Evolutionary conservation across 305 asterid genomes (phyloP), one percentile per base, ranked within the genome.

Genomic region (Petunia hybrid): DNA sequence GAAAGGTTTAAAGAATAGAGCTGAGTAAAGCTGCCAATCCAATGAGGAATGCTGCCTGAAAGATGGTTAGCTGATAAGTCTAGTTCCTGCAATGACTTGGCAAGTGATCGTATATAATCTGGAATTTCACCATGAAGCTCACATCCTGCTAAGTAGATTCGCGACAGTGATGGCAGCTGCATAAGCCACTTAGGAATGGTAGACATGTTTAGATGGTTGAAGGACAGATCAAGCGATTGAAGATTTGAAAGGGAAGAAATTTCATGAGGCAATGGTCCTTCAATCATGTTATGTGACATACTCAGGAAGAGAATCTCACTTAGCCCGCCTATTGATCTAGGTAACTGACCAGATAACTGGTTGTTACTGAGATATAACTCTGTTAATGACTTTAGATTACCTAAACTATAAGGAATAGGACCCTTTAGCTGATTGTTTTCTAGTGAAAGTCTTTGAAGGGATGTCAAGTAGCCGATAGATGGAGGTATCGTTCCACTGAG

Each of bases 401-500:
- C 92, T 48, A 93, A 42, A 80, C 87, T 86, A 0, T 85, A 48
- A 31, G 95, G 94, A 68, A 91, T 70, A n/a, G 82, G n/a, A 5
- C 97, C 97, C 16, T 78, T 70, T 10, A 93, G 86, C 83, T 61
- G 69, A 82, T 93, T 93, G 38, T 90, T 86, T 3, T 81, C 87
- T 10, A 90, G 82, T 3, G 89, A 87, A 57, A 88, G 83, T 71
- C 89, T 87, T 64, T 87, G 83, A 4, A 93, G 88, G 40, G 92
- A 84, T 13, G 71, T 77, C 75, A 90, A 79, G 79, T 83, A 71
- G 48, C 92, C 92, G 5, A 87, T 85, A 7, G 83, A 84, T 41
- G 76, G 40, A 2, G 94, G 93, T 43, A 93, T 84, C 2, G 6
- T 85, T 10, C 97, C 93, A 4, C 82, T 87, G 62, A 93, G 86